Base-by-base conservation (phyloP, 371 early-diverging fungal genomes). In the Furculomyces boomerangus region DNA sequence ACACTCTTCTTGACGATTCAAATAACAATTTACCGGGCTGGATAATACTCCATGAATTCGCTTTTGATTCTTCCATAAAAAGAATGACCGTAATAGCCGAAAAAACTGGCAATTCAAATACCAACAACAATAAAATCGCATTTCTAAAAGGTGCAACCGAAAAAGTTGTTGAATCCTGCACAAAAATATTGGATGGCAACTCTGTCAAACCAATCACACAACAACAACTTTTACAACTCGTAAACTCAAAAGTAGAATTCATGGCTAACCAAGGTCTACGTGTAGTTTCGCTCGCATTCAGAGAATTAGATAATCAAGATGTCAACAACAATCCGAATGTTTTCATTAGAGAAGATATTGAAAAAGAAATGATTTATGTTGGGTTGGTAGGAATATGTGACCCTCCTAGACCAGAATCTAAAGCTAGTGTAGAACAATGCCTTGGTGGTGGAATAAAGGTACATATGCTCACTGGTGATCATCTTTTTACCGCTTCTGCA, bases 381-480 rank as follows among this genome's bases (percentile, higher is more conserved):
- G 95, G 95, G 1, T 71, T 94, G 14, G 86, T 90, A 45, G 93
- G 92, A 37, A 77, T 97, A 37, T 85, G 86, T 60, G 98, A 92
- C 62, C 93, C 93, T 24, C 90, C 93, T 29, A 85, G 85, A n/a
- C 65, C 71, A 7, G 85, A 83, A 68, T 78, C 81, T 1, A 66
- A 75, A 45, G 72, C 65, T 3, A 88, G 89, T 41, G 90, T 93
- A 24, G 72, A 79, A 63, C 76, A 83, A 59, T 92, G 92, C 59
- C 79, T 88, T 54, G 64, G 68, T 27, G 93, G 94, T 18, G 93
- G 95, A 45, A 92, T 97, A 66, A 78, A 79, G 26, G 93, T 94
- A 25, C 81, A 88, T 58, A 93, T 94, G 91, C 74, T 94, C 26
- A 94, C 95, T 0, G 95, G 94, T 40, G 93, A 96, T 61, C 93